A percentile compares a stretch with the other conserved stretches of the same genome.
phyloP scores from a whole-genome alignment of 306 rosid genomes.

The Cucumis melo region DNA sequence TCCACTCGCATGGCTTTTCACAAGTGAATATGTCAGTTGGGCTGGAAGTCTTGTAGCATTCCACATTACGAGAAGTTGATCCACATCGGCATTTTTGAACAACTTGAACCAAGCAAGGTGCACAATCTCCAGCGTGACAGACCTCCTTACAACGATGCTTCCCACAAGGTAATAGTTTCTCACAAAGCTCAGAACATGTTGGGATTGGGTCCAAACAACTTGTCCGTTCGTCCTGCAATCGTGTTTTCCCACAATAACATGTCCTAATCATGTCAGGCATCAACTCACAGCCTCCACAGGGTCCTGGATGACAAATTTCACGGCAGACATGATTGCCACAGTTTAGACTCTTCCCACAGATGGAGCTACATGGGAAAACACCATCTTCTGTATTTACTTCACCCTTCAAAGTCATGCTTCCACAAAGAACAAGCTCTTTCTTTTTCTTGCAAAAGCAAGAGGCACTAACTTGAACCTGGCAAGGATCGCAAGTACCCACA shows the following conservation, averaged over 20 bases:
- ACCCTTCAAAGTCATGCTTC: constrained; percentile 66
- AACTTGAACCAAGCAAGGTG: constrained; percentile 57
- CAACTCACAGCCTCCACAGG: constrained; percentile 51
- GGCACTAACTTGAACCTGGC: constrained; percentile 49
- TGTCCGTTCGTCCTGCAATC: constrained; percentile 44
- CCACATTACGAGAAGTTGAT: constrained; percentile 56
- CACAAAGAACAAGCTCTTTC: constrained; percentile 51
- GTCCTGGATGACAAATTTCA: constrained; percentile 70
- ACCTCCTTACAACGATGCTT: constrained; percentile 46
- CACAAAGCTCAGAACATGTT: constrained; percentile 60
- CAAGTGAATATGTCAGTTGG: constrained; percentile 48
- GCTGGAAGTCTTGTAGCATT: constrained; percentile 45
- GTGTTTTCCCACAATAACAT: constrained; percentile 78
- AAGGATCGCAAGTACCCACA: constrained; percentile 72
- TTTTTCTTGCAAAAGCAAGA: constrained; percentile 67
- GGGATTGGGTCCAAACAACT: constrained; percentile 86
- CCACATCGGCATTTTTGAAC: constrained; percentile 74
- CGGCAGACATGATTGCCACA: constrained; percentile 70
- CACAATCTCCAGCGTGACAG: constrained; percentile 75
- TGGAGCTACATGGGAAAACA: constrained; percentile 53
- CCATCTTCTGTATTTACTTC: constrained; percentile 53
- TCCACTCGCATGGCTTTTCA: constrained; percentile 71
- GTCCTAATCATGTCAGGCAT: constrained; percentile 55
- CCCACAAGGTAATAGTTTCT: constrained; percentile 44
- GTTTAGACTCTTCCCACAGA: constrained; percentile 43